These are phyloP conservation scores for Durotheca rogersii DNA, from an alignment of 495 filamentous ascomycete genomes.

Conservation along the genomic window DNA sequence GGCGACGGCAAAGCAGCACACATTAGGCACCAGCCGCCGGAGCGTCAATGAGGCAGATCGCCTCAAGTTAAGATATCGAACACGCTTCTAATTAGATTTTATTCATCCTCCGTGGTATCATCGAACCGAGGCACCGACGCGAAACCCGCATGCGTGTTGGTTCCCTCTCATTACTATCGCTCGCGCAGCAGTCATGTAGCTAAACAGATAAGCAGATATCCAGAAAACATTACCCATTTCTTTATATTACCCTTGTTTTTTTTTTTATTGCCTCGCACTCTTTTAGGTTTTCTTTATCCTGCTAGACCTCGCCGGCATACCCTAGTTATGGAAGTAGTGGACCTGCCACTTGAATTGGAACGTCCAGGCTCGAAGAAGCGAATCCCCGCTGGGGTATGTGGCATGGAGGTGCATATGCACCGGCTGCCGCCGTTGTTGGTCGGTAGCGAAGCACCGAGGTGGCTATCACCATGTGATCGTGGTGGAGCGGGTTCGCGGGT, in stretches of 20 bases:
- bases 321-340: slow-evolving; percentile 14
- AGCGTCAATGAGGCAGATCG: too few species aligned
- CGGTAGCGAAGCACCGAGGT: neutral
- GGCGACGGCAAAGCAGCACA: too few species aligned
- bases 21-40: too few species aligned
- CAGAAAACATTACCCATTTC: slow-evolving; percentile 17
- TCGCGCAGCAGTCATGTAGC: slow-evolving; percentile 1
- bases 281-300: slow-evolving; percentile 7
- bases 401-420: neutral
- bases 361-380: slow-evolving; percentile 17
- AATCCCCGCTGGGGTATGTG: slow-evolving; percentile 17
- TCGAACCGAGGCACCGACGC: neutral
- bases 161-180: neutral
- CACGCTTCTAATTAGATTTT: neutral
- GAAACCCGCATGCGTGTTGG: neutral
- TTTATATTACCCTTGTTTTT: slow-evolving; percentile 3
- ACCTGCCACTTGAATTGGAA: slow-evolving; percentile 22
- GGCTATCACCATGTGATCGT: slow-evolving; percentile 47
- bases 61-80: too few species aligned
- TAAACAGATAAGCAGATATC: slow-evolving; percentile 4
- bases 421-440: neutral
- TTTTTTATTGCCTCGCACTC: slow-evolving; percentile 13
- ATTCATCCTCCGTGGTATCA: slow-evolving; percentile 19
- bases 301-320: slow-evolving; percentile 8
- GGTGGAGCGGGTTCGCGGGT: slow-evolving; percentile 46